A percentile compares a stretch with the other conserved stretches of the same genome.
Evolutionary conservation across 148 eudicot genomes (phyloP).

Genomic region (Cornus florida): DNA sequence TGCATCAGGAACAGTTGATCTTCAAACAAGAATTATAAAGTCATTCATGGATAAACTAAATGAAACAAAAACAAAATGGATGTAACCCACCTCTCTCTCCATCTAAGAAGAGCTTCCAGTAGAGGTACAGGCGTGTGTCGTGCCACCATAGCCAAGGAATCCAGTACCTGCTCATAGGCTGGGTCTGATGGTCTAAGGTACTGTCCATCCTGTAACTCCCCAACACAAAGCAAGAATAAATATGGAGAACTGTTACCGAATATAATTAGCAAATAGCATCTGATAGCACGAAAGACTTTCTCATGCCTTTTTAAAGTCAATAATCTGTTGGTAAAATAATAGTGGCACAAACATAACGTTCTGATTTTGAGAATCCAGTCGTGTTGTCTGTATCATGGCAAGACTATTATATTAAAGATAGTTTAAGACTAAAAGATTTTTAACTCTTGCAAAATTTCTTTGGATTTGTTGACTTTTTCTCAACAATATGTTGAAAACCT

Average conservation of each 20-base stretch:
- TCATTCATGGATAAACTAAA: neutral
- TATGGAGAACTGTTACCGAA: neutral
- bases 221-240: conserved; percentile 13
- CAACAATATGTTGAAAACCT: neutral
- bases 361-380: neutral
- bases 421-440: neutral
- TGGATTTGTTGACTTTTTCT: neutral
- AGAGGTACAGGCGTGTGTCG: conserved; percentile 98
- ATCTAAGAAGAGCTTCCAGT: conserved; percentile 89
- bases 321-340: neutral
- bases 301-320: neutral
- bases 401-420: neutral
- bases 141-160: conserved; percentile 99
- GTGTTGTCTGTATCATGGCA: neutral
- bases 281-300: conserved; percentile 2
- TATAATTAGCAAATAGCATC: neutral
- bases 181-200: conserved; percentile 98
- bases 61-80: neutral
- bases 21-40: neutral
- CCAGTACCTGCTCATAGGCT: conserved; percentile 97
- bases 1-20: neutral
- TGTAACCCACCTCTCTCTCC: conserved; percentile 85
- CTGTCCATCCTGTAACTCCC: conserved; percentile 84
- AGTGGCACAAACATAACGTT: neutral
- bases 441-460: neutral